Conservation (phyloP, 306 rosid genomes). For the Inga laurina region DNA sequence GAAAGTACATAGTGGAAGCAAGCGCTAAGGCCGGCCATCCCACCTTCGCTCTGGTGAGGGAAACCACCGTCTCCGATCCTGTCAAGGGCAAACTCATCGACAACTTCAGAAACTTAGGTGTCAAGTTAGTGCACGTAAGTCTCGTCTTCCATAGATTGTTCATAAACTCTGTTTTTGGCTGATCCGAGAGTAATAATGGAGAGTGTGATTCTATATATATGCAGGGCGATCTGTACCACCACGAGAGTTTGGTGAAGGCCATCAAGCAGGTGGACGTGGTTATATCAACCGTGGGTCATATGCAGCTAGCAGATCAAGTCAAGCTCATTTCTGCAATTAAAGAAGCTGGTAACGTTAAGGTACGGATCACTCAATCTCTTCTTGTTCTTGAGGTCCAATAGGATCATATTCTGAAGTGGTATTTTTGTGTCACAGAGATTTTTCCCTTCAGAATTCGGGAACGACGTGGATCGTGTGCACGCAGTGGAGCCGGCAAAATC, state of each 20-base stretch:
- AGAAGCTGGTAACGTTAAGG: constrained; percentile 87
- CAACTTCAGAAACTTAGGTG: constrained; percentile 59
- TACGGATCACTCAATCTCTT: not conserved
- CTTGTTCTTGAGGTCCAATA: not conserved
- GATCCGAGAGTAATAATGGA: not conserved
- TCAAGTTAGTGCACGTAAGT: constrained; percentile 58
- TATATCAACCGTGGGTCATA: constrained; percentile 67
- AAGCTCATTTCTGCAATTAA: constrained; percentile 88
- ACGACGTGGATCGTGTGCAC: constrained; percentile 77
- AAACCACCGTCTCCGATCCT: constrained; percentile 63
- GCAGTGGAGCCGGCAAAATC: constrained; percentile 94
- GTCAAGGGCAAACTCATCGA: constrained; percentile 56
- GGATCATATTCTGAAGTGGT: not conserved
- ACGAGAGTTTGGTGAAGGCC: constrained; percentile 72
- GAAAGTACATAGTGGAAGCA: constrained; percentile 76
- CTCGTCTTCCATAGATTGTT: too few species aligned
- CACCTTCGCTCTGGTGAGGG: constrained; percentile 77
- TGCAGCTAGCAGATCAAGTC: constrained; percentile 69
- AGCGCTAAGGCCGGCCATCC: constrained; percentile 75
- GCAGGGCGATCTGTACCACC: constrained; percentile 82
- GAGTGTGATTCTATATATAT: not conserved
- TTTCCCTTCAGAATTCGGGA: constrained; percentile 88
- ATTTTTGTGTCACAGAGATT: constrained; percentile 58
- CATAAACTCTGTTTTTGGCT: not conserved
- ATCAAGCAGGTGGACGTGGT: constrained; percentile 87